Evolutionary conservation across 2,329 filamentous ascomycete genomes (phyloP), one percentile per base, ranked within the genome.

Genomic region (Aspergillus luchuensis): DNA sequence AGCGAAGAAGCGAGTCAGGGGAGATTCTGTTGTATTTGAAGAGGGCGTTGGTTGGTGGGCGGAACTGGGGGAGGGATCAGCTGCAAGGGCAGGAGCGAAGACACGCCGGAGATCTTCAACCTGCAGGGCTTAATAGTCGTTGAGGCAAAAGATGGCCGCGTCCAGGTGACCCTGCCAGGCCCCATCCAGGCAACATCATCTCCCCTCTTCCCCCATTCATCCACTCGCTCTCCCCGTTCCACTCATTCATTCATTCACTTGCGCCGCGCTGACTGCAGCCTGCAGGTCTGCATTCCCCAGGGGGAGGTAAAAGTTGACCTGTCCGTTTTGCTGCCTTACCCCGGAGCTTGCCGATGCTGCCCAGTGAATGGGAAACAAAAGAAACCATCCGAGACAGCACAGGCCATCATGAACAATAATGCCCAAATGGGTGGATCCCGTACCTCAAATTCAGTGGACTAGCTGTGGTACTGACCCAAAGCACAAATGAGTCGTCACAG

Each of bases 1-100:
- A 36, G 33, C 33, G 33, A 13, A 11, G 10, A 36, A 36, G 39
- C 30, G 30, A 53, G 30, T 28, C 50, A 53, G 36, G 50, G 50
- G 50, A 53, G 28, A 25, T 38, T 38, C 50, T 39, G 11, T 50
- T 50, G 47, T 50, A 50, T 50, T 50, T 33, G 47, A 50, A 33
- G 25, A 50, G 25, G 15, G 25, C 47, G 47, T 17, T 50, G 47
- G 47, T 53, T 50, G 25, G 41, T 52, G 13, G 19, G 23, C n/a
- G 33, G 43, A 25, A 39, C 49, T 47, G 25, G 47, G 19, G n/a
- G 17, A 59, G 48, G 39, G 53, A 56, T 49, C 30, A 61, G 38
- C 56, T 63, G 62, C 62, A 63, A 63, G 59, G 59, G 53, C 62
- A 61, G 51, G 50, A 38, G 21, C 23, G 19, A 56, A 43, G 39